Base-by-base conservation (phyloP, 805 yeast species). In the Sugiyamaella marilandica region DNA sequence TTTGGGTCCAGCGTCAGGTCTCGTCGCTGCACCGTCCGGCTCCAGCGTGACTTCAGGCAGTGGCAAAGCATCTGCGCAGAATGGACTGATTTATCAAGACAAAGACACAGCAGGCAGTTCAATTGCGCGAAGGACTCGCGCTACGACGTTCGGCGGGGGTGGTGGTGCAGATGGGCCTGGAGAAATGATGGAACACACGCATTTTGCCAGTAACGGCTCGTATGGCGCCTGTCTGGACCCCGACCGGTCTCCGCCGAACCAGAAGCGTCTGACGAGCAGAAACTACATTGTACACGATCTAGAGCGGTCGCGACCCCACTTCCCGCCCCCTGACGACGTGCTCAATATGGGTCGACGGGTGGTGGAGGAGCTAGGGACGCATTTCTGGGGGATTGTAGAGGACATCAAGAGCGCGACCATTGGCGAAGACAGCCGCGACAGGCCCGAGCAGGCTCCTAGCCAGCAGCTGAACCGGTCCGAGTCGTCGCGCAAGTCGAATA, bases 351-450 rank as follows among this genome's bases (percentile, higher is more conserved):
- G 70, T 35, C 50, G 56, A 10, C 56, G 68, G 10, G 67, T 67
- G 5, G 69, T 66, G 10, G 70, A 64, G 34, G 71, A 63, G 41
- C 59, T 68, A 8, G 66, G 68, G 11, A 50, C 63, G 13, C 71
- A 67, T 53, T 64, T 68, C 49, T 66, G 70, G 70, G 63, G 69
- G 2, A 61, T 68, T 16, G 56, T 67, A 33, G 71, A 66, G 13
- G 72, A 68, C 39, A 68, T 68, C 5, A 54, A 61, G 46, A 67
- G 63, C 16, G 71, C 65, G 3, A 64, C 72, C 1, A 55, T 68
- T 49, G 71, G 71, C 1, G 66, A 62, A 24, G 65, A 58, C 24
- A 41, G 55, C 2, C 41, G 58, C 21, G 47, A 29, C 21, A 37
- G 34, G 14, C 37, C 32, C 10, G 32, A 47, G 24, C 43, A 35